Evolutionary conservation across 2,329 filamentous ascomycete species (phyloP), one percentile per base, ranked within the genome.

Genomic region (Apiospora malaysiana): DNA sequence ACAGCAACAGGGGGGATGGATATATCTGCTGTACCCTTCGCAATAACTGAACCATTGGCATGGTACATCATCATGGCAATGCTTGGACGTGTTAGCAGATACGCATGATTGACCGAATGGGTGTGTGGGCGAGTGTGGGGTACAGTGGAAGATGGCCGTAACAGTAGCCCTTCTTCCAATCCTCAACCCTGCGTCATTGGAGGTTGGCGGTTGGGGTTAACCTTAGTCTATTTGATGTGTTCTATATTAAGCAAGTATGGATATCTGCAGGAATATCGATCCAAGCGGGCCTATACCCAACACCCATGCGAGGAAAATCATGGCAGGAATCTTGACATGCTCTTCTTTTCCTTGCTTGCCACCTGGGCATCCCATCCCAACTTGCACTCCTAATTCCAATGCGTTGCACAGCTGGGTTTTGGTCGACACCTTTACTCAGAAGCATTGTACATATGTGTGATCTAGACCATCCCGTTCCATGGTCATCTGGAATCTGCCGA

Each of bases 191-290:
- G 56, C 56, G 56, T 63, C 56, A 63, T 63, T 63, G 56, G 56
- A 63, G 9, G 56, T 40, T 63, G 56, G 56, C 21, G 32, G 56
- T 63, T 63, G 32, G 56, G 56, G 27, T 63, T 63, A 63, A 32
- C 18, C 56, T 63, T 63, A 63, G 56, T 21, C 56, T 21, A 25
- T 16, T 45, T 45, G 42, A 63, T 40, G 56, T 63, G 56, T 63
- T 63, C 56, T 63, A 63, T 63, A 63, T 40, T 59, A 59, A 37
- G 51, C 37, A 59, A 37, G 51, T 27, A 63, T 63, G 32, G 56
- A 63, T n/a, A 40, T 63, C 56, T 63, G 56, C 56, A 63, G 56
- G 16, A 59, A 63, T 63, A 63, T n/a, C 56, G 56, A 63, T 63
- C 56, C 32, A 63, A 32, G 56, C 56, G 56, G 56, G 56, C 56